Percentiles rank a stretch among this genome's conserved stretches.
phyloP scores from a whole-genome alignment of 192 early-diverging fungal genomes.

The Rhizophagus prolifer region DNA sequence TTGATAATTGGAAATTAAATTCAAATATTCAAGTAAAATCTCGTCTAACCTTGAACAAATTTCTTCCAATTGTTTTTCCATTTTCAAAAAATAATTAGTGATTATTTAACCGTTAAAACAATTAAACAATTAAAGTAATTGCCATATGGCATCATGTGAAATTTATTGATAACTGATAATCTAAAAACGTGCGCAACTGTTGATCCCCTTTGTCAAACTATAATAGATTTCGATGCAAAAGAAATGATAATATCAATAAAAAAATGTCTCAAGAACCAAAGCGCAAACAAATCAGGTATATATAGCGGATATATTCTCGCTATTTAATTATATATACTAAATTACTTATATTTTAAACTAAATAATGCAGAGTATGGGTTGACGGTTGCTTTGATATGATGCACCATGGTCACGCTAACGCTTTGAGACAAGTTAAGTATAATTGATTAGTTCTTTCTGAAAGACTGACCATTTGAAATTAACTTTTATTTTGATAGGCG shows the following conservation, averaged over 20 bases:
- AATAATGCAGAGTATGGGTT: slow-evolving; percentile 66
- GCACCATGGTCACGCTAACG: slow-evolving; percentile 97
- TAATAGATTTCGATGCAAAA: no score
- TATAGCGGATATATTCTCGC: not conserved
- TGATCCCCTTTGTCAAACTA: no score
- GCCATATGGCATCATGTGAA: no score
- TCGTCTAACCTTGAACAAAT: slow-evolving; percentile 32
- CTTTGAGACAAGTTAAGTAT: slow-evolving; percentile 78
- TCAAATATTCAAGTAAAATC: slow-evolving; percentile 27
- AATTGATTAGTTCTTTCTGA: not conserved
- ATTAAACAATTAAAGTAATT: no score
- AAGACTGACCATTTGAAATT: not conserved
- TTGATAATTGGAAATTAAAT: slow-evolving; percentile 25
- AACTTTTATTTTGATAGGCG: slow-evolving; percentile 53
- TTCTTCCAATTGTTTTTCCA: slow-evolving; percentile 5
- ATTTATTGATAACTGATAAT: no score
- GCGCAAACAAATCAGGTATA: not conserved
- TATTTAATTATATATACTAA: no score
- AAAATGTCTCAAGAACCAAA: not conserved
- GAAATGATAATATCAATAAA: no score
- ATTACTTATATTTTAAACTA: no score
- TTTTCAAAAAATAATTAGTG: not conserved
- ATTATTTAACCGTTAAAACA: no score
- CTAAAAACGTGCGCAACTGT: no score
- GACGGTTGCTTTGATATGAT: slow-evolving; percentile 98